Conservation (phyloP, 768 basidiomycete species). For the Phlebiopsis flavidoalba region DNA sequence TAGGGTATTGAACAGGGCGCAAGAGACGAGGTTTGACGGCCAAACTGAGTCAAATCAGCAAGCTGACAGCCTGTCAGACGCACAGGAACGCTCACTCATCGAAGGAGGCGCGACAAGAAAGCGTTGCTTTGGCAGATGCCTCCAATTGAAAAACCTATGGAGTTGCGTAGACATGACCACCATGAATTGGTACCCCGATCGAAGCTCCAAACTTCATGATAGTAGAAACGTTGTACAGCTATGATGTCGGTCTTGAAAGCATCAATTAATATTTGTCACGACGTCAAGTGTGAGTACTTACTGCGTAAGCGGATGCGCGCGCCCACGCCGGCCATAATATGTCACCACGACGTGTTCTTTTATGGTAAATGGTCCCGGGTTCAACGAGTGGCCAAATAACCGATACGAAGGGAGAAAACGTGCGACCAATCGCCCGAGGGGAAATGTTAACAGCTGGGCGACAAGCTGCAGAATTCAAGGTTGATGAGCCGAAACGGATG, state of each 20-base stretch:
- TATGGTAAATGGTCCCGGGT: conserved; percentile 68
- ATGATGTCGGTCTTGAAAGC: conserved; percentile 34
- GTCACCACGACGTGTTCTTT: conserved; percentile 63
- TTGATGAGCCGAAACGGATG: conserved; percentile 2
- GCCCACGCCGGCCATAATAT: conserved; percentile 37
- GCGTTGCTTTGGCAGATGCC: conserved; percentile 65
- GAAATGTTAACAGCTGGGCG: conserved; percentile 65
- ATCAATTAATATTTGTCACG: neutral
- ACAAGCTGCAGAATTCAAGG: conserved; percentile 37
- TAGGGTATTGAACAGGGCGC: conserved; percentile 72
- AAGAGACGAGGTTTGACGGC: conserved; percentile 70
- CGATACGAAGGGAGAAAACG: conserved; percentile 43
- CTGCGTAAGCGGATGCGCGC: conserved; percentile 28
- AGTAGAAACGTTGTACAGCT: conserved; percentile 41
- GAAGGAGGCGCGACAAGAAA: conserved; percentile 62
- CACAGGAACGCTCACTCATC: conserved; percentile 31
- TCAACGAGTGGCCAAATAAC: conserved; percentile 47
- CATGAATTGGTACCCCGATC: conserved; percentile 35
- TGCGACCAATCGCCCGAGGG: conserved; percentile 58
- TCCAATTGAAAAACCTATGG: conserved; percentile 81
- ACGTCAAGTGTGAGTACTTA: neutral
- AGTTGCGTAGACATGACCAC: conserved; percentile 45
- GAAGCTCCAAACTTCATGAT: conserved; percentile 33
- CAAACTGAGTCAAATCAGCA: conserved; percentile 44
- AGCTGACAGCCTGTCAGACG: neutral